These are phyloP conservation scores for Usnea hakonensis DNA, from an alignment of 495 filamentous ascomycete genomes.

Conservation along the genomic window DNA sequence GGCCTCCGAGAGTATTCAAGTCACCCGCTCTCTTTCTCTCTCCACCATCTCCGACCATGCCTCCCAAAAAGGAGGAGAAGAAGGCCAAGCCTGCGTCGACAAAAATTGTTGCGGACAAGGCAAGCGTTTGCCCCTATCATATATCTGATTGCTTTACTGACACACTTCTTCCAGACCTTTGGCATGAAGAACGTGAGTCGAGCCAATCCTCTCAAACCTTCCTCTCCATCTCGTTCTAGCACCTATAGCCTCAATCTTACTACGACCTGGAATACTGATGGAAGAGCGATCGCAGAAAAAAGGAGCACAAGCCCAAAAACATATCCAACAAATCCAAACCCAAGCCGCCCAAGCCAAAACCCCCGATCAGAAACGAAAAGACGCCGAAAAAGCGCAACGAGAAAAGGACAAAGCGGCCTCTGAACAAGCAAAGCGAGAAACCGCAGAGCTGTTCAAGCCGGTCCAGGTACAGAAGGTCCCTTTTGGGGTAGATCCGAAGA, in stretches of 20 bases:
- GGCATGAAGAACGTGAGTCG: slow-evolving; percentile 88
- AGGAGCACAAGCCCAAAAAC: slow-evolving; percentile 78
- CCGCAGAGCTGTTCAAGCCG: slow-evolving; percentile 83
- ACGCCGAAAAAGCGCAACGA: slow-evolving; percentile 76
- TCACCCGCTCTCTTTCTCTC: not conserved
- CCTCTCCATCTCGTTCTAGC: slow-evolving; percentile 11
- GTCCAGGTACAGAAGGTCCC: slow-evolving; percentile 93
- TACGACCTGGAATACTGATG: not conserved
- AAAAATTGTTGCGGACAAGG: slow-evolving; percentile 79
- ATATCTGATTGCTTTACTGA: slow-evolving; percentile 17
- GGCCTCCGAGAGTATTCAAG: not conserved
- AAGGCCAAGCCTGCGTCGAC: slow-evolving; percentile 60
- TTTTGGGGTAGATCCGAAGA: slow-evolving; percentile 97
- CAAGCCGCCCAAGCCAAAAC: slow-evolving; percentile 63
- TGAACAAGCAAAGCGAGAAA: slow-evolving; percentile 68
- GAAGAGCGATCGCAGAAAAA: slow-evolving; percentile 56
- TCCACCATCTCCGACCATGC: slow-evolving; percentile 50
- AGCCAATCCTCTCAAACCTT: not conserved
- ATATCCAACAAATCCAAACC: slow-evolving; percentile 71
- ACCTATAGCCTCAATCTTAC: not conserved
- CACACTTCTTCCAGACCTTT: slow-evolving; percentile 55
- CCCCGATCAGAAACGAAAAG: slow-evolving; percentile 79
- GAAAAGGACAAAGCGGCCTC: slow-evolving; percentile 86
- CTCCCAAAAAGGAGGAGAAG: slow-evolving; percentile 78
- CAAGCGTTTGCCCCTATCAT: slow-evolving; percentile 26